Evolutionary conservation across 257 asterid genomes (phyloP), one percentile per base, ranked within the genome.

Genomic region (Asclepias syriaca): DNA sequence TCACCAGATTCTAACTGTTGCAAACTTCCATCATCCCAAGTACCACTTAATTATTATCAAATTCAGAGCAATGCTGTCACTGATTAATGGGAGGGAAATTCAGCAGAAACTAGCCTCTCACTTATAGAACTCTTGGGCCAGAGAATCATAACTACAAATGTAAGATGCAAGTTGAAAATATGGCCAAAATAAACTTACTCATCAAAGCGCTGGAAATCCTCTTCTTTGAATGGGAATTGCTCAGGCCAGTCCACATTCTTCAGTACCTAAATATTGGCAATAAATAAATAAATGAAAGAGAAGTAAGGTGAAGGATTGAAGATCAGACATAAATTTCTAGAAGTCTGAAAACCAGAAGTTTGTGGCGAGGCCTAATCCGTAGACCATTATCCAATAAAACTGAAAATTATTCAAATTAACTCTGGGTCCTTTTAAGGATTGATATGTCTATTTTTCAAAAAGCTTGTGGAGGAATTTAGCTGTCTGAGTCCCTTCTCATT

Each of bases 181-280:
- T 34, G 48, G 51, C 27, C 19, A 22, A 74, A 74, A 79, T 67
- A 72, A 55, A 68, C 68, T 75, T 86, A 94, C 99, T 90, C 99
- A 69, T 94, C 99, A 82, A 79, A 94, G 32, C 99, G 94, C 86
- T 80, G 93, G 79, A 94, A 94, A 81, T 94, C 97, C 85, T 90
- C 98, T 19, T 83, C 95, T 87, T 80, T 94, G 86, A 94, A 94
- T 18, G 99, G 99, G 81, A 89, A 91, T 59, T 91, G 89, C 80
- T 86, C 87, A 12, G 99, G 98, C 98, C 99, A 94, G 32, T 88
- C 90, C 79, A 94, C 89, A 81, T 88, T 86, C 86, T 90, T 95
- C 81, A 94, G 75, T 67, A 86, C 98, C 99, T 94, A 75, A 46
- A 14, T 64, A 65, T 66, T 2, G 46, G 10, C 29, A 0, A 72